Evolutionary conservation across 495 filamentous ascomycete species (phyloP), one percentile per base, ranked within the genome.

Genomic region (Trichoderma reesei): DNA sequence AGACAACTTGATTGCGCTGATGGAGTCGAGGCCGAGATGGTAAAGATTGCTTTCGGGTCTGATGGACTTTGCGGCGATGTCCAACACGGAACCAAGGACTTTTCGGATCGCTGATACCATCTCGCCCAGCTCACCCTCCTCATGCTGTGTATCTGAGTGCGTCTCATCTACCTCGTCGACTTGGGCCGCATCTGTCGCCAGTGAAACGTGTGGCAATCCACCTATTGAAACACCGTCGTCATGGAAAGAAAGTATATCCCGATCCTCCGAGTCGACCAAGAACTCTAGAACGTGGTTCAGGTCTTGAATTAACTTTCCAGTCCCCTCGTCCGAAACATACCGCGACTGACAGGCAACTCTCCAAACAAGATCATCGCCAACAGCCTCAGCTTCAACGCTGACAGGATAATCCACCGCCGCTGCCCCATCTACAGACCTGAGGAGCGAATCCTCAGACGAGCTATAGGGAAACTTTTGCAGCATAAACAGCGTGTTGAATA

Each of bases 1-100:
- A 31, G 85, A 83, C 16, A 88, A 80, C 59, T 88, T 86, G 72
- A 96, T 92, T 10, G 91, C 89, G 62, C 88, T 90, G 69, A 98
- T 90, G 3, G 92, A 96, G 70, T 98, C 92, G 41, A 96, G 79
- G 7, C 93, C 92, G 7, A 98, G 80, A 67, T 90, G 86, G 70
- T 93, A 95, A 31, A 96, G 88, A 31, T 82, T 90, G 44, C 86
- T 79, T n/a, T 76, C 73, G 37, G 80, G 79, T 8, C 76, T 72
- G 41, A 97, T 92, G 11, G 81, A 75, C 2, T 80, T 68, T n/a
- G 79, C 74, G 0, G 87, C 72, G 0, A 90, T 71, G 11, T 80
- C 82, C 0, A 90, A 86, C 5, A 91, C 76, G 37, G 84, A 73
- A 0, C 87, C 79, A 16, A 96, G 79, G 2, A 86, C 82, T 54